Conservation (phyloP, 2,329 filamentous ascomycete species). For the Penicillium sp. region DNA sequence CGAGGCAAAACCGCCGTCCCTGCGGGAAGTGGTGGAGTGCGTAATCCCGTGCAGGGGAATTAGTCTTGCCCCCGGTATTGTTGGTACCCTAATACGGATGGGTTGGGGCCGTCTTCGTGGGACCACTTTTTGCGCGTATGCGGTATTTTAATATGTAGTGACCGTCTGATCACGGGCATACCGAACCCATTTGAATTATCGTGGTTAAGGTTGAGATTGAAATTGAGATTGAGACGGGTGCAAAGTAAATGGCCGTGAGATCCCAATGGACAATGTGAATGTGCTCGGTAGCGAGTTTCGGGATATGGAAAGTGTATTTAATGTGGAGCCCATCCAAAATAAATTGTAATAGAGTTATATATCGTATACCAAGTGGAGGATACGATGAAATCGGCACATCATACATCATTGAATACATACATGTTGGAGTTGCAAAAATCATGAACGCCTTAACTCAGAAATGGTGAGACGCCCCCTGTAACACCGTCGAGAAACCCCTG, state of each 20-base stretch:
- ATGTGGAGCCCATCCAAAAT: neutral
- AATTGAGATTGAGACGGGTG: constrained; percentile 1
- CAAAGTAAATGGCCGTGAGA: neutral
- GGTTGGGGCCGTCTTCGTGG: neutral
- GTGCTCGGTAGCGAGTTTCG: too few species aligned
- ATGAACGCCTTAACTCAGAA: neutral
- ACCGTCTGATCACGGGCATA: neutral
- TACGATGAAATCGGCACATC: neutral
- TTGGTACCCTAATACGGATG: neutral
- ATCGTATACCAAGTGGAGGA: neutral
- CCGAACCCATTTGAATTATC: neutral
- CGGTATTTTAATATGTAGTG: neutral
- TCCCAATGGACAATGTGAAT: neutral
- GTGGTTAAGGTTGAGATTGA: too few species aligned
- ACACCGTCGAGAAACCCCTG: neutral
- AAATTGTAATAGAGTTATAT: neutral
- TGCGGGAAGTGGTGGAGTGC: neutral
- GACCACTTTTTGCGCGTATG: neutral
- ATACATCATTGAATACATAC: neutral
- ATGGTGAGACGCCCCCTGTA: neutral
- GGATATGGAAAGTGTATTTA: neutral
- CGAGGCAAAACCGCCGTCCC: neutral
- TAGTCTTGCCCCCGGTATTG: neutral
- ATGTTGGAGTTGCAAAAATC: neutral
- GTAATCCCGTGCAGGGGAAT: neutral